Evolutionary conservation across 2,329 filamentous ascomycete genomes (phyloP), one percentile per base, ranked within the genome.

Genomic region (Microsporum ferrugineum): DNA sequence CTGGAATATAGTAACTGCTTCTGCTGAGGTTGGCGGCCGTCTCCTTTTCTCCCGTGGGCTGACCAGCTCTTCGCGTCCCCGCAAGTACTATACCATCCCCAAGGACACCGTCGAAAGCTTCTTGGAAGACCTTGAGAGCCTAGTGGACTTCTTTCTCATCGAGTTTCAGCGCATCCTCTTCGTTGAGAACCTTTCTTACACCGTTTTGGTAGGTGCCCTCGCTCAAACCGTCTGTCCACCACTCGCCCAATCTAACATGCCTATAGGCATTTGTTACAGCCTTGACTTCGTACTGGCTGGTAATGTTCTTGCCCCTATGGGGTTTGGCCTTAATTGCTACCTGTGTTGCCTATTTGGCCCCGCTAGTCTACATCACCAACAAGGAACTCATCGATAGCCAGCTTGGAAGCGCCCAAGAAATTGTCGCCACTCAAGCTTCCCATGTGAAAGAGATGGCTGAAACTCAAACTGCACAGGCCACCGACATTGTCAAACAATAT

Each of bases 71-170:
- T 80, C 86, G 75, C 79, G 84, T 62, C 84, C 84, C 29, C 79
- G 78, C 69, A 81, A 82, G 70, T 87, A 87, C 78, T 86, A 84
- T 76, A 84, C 80, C 57, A 80, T 87, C 62, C 82, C 83, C 39
- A 83, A 83, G 70, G 84, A 85, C 67, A 82, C 81, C 57, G 77
- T 85, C 39, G 84, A 86, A 71, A 80, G 79, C 62, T 73, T 83
- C 27, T 74, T 84, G 57, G 83, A 84, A 65, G 84, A 86, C 70
- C 70, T 84, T 12, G 82, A 84, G 71, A 83, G 86, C 73, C 76
- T 87, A 60, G 77, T 83, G 74, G 85, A 86, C 76, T 87, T 87
- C 75, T 84, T 86, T 73, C 78, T 86, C 66, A 85, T 87, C 64
- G 84, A 87, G 71, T 82, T 84, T 70, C 84, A 87, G 76, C 80